Evolutionary conservation across 331 rosid genomes (phyloP).

Genomic region (Acacia concinna): DNA sequence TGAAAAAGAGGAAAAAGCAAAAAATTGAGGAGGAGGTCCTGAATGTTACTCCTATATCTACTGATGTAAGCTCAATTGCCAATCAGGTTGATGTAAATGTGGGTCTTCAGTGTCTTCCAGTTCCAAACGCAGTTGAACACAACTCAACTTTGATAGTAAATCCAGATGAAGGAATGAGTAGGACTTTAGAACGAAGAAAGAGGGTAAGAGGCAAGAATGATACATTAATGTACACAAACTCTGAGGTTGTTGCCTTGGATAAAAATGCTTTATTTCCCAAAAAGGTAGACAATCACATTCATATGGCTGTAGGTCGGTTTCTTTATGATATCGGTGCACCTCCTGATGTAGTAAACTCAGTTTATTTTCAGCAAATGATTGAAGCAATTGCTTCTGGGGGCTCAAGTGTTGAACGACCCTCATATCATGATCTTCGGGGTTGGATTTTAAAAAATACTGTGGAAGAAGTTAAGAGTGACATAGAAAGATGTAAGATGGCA

Average conservation of each 20-base stretch:
- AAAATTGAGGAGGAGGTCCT: slow-evolving; percentile 78
- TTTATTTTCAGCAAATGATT: slow-evolving; percentile 76
- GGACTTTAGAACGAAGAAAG: slow-evolving; percentile 60
- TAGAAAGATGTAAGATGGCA: slow-evolving; percentile 55
- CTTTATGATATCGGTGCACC: slow-evolving; percentile 85
- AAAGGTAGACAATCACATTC: slow-evolving; percentile 48
- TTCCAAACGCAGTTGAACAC: slow-evolving; percentile 42
- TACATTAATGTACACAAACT: slow-evolving; percentile 33
- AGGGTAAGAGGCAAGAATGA: slow-evolving; percentile 54
- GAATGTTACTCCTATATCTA: slow-evolving; percentile 45
- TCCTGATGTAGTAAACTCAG: slow-evolving; percentile 73
- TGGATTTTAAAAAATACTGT: slow-evolving; percentile 79
- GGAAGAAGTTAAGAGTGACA: slow-evolving; percentile 68
- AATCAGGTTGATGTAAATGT: slow-evolving; percentile 50
- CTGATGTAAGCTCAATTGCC: slow-evolving; percentile 37
- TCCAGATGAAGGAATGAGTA: slow-evolving; percentile 52
- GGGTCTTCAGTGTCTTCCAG: slow-evolving; percentile 43
- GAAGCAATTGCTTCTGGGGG: slow-evolving; percentile 76
- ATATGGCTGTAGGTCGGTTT: slow-evolving; percentile 84
- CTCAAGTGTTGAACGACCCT: slow-evolving; percentile 47
- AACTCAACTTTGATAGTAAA: slow-evolving; percentile 36
- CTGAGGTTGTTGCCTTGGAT: slow-evolving; percentile 37
- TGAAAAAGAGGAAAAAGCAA: slow-evolving; percentile 80
- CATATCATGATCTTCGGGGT: slow-evolving; percentile 69
- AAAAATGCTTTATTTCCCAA: slow-evolving; percentile 39